These are phyloP conservation scores for Pythium phragmitis DNA, from an alignment of 352 stramenopile genomes.

Conservation along the genomic window DNA sequence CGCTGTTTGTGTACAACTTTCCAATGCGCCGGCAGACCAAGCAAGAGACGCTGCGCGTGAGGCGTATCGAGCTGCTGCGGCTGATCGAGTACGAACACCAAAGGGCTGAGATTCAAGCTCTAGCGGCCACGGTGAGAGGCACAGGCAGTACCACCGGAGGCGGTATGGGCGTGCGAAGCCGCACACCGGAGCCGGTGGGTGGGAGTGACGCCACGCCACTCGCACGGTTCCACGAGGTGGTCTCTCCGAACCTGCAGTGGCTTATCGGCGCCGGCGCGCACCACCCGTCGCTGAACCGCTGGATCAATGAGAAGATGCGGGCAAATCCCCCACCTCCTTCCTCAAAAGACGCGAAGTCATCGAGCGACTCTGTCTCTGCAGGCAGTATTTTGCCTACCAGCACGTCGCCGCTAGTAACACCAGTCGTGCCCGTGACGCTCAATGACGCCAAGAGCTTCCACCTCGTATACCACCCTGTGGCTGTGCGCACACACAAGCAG, in stretches of 20 bases:
- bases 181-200: slow-evolving; percentile 9
- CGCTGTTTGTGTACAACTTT: slow-evolving; percentile 78
- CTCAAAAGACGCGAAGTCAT: slow-evolving; percentile 6
- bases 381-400: neutral
- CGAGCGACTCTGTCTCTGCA: neutral
- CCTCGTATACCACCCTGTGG: slow-evolving; percentile 88
- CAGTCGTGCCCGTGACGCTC: slow-evolving; percentile 14
- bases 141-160: neutral
- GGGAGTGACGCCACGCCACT: slow-evolving; percentile 19
- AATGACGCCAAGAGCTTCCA: slow-evolving; percentile 51
- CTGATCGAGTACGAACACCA: slow-evolving; percentile 65
- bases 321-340: neutral
- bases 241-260: slow-evolving; percentile 57
- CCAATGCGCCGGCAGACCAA: slow-evolving; percentile 62
- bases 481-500: slow-evolving; percentile 79
- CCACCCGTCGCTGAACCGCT: slow-evolving; percentile 42
- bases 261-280: slow-evolving; percentile 47
- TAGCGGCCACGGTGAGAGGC: neutral
- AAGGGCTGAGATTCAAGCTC: slow-evolving; percentile 40
- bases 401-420: slow-evolving; percentile 9
- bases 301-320: slow-evolving; percentile 32
- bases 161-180: neutral
- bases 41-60: slow-evolving; percentile 44
- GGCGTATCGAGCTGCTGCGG: slow-evolving; percentile 59
- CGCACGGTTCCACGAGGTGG: slow-evolving; percentile 49